Base-by-base conservation (phyloP, 2,329 filamentous ascomycete species). In the Clarireedia sp. region DNA sequence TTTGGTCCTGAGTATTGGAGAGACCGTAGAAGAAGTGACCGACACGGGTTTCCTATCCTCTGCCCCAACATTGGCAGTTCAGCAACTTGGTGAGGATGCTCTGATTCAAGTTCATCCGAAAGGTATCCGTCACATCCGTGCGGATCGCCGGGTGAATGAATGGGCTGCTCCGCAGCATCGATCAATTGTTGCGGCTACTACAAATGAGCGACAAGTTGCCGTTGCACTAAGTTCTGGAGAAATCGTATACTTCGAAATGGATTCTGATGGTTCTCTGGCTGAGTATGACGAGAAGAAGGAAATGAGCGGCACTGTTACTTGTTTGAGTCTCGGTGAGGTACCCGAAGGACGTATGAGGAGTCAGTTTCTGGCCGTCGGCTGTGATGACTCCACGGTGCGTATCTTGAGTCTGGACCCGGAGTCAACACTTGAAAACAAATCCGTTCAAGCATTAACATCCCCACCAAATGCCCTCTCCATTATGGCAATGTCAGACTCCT, bases 161-260 rank as follows among this genome's bases (percentile, higher is more conserved):
- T 99, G 94, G 94, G 84, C 88, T 14, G 87, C 89, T 5, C 95
- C 95, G 0, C 87, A 95, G 63, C 92, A 99, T 75, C 83, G 94
- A 21, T 95, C 92, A 0, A 97, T 99, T 61, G 90, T 97, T 47
- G 90, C 92, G 8, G 95, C 92, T 36, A 86, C 92, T 1, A 94
- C 92, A 16, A 99, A 99, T 66, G 85, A 92, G 64, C 83, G 89
- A 43, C 94, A 99, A 72, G 89, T 99, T 24, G 90, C 90, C 3
- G 86, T 97, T 49, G 94, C 94, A 1, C 77, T 99, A 24, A 97
- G 91, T 68, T 96, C 91, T 8, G 92, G 92, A 38, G 94, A 99
- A 70, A 92, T 99, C 60, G 89, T 96, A 43, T 99, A 97, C 68
- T 99, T 99, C 64, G 95, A 99, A 69, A 92, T 96, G 83, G 94